Evolutionary conservation across 2,329 filamentous ascomycete species (phyloP), one percentile per base, ranked within the genome.

Genomic region (Colletotrichum orbiculare): DNA sequence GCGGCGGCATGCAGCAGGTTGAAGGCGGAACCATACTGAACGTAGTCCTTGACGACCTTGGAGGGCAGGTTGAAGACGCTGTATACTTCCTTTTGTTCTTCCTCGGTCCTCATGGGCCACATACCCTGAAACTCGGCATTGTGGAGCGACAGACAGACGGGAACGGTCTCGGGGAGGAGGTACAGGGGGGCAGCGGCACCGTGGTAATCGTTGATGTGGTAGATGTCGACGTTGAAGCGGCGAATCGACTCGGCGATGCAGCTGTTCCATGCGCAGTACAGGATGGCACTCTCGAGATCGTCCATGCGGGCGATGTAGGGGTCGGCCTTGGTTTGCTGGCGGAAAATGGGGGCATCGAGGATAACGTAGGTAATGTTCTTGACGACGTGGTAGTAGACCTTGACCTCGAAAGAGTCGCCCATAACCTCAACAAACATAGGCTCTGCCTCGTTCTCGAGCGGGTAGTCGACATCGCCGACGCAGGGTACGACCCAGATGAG

Each of bases 251-350:
- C 82, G 8, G 88, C 87, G 69, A 91, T 90, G 72, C 89, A 91
- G 73, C 87, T 86, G 68, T 91, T 91, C 89, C 89, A 91, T 3
- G 87, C 87, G 2, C 87, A 89, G 72, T 91, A 91, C 75, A 90
- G 89, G 50, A 91, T 86, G 11, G 89, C 89, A 67, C 84, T 87
- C 67, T 89, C 87, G 58, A 91, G 79, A 71, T 91, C 88, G 72
- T 91, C 89, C 89, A 91, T 91, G 38, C 88, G 84, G 42, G 87
- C 80, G 13, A 89, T 88, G 70, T 91, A 91, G 0, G 88, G 88
- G 67, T 90, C 86, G 17, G 83, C 78, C 69, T 85, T 85, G 3
- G 85, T 85, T 72, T 91, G 88, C 65, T 86, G 82, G 59, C 89
- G 83, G 77, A 91, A 91, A 17, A 91, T 84, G 0, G 88, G 88